Base-by-base conservation (phyloP, 306 rosid species). In the Fragaria nilgerrensis region DNA sequence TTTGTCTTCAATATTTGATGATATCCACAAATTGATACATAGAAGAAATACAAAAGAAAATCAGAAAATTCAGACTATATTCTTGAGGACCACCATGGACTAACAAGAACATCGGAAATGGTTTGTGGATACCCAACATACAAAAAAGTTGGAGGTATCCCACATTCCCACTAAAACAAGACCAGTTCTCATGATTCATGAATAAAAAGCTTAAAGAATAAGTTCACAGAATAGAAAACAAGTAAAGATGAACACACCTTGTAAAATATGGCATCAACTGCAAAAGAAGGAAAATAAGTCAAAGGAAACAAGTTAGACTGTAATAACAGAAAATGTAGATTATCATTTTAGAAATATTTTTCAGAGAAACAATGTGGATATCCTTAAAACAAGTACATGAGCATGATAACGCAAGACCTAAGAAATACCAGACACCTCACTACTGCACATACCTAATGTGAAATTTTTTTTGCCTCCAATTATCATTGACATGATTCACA, bases 211-310 rank as follows among this genome's bases (percentile, higher is more conserved):
- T 53, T n/a, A 36, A 32, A 56, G 27, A 14, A 45, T 52, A 53
- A 3, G 7, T 8, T 66, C 25, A 44, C 74, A 48, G 45, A 20
- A 27, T 43, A 74, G 75, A 75, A 43, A 65, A 11, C 23, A 36
- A 77, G 12, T 7, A 70, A 76, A 62, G 68, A 79, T 32, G 64
- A 73, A 41, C 86, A 27, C 43, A 95, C 99, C 99, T 89, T 89
- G 80, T 79, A 92, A 84, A 87, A 92, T 85, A 89, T 79, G 52
- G 83, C 75, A 74, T 89, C 93, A 52, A 71, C 99, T 89, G 96
- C 87, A 81, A 87, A 73, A 85, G 75, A 76, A 32, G 48, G 34
- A 47, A 68, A 81, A 48, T 19, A 73, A 69, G 59, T 39, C 50
- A 78, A 62, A 36, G 63, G 13, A 58, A 25, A 53, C 80, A 53